phyloP scores from a whole-genome alignment of 1,284 basidiomycete species.

The Coniferiporia sulphurascens region DNA sequence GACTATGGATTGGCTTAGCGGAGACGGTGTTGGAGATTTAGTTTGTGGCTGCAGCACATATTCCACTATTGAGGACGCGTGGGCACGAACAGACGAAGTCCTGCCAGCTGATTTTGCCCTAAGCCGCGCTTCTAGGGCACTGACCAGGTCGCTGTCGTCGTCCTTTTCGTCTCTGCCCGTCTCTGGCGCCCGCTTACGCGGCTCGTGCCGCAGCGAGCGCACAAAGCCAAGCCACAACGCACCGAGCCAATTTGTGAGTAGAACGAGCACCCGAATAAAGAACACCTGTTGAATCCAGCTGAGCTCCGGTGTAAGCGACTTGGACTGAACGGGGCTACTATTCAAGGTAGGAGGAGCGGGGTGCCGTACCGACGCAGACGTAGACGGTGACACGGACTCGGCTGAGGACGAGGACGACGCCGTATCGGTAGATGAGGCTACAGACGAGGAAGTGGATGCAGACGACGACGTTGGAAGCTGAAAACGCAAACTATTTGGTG shows the following conservation, averaged over 20 bases:
- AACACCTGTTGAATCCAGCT: constrained; percentile 42
- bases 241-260: constrained; percentile 49
- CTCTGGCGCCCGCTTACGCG: constrained; percentile 24
- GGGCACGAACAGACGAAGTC: constrained; percentile 1
- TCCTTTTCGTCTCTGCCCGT: constrained; percentile 32
- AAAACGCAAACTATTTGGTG: constrained; percentile 8
- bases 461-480: background rate
- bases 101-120: background rate
- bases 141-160: constrained; percentile 34
- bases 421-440: constrained; percentile 10
- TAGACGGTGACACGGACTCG: constrained; percentile 20
- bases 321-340: constrained; percentile 22
- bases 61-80: constrained; percentile 7
- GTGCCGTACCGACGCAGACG: constrained; percentile 17
- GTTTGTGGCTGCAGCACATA: constrained; percentile 6
- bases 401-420: constrained; percentile 1
- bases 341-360: too few relatives aligned
- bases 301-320: constrained; percentile 5
- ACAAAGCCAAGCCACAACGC: constrained; percentile 41
- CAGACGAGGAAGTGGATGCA: background rate
- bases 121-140: constrained; percentile 14
- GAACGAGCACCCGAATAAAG: constrained; percentile 46
- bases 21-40: constrained; percentile 14
- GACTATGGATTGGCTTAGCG: constrained; percentile 18
- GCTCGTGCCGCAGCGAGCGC: constrained; percentile 19